These are phyloP conservation scores for Drechslerella dactyloides DNA, from an alignment of 2,329 filamentous ascomycete genomes.

Conservation along the genomic window DNA sequence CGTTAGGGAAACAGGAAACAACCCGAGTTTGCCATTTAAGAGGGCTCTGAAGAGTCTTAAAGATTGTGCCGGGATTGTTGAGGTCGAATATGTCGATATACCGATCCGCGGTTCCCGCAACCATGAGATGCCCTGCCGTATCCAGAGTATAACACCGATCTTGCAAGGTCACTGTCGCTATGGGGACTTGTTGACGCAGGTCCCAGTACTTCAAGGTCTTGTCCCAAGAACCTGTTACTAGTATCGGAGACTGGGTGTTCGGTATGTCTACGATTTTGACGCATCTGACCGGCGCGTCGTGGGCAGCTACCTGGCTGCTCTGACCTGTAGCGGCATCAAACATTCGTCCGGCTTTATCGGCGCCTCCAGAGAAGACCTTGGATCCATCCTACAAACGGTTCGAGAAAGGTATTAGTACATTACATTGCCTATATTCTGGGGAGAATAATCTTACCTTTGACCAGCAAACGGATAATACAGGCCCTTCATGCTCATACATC, in stretches of 20 bases:
- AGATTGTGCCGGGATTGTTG: slow-evolving; percentile 84
- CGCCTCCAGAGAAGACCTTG: slow-evolving; percentile 84
- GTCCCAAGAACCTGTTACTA: slow-evolving; percentile 92
- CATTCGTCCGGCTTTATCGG: slow-evolving; percentile 87
- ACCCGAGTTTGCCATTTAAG: slow-evolving; percentile 98
- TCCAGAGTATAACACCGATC: slow-evolving; percentile 92
- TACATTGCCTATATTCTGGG: neutral
- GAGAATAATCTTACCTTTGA: slow-evolving; percentile 71
- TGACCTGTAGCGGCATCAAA: slow-evolving; percentile 77
- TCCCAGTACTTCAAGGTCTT: slow-evolving; percentile 93
- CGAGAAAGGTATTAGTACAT: slow-evolving; percentile 33
- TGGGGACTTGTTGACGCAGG: slow-evolving; percentile 70
- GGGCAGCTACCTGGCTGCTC: slow-evolving; percentile 76
- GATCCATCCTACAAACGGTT: slow-evolving; percentile 73
- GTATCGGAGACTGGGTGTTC: slow-evolving; percentile 72
- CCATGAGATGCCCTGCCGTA: slow-evolving; percentile 82
- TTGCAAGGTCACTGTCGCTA: slow-evolving; percentile 70
- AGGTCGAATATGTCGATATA: slow-evolving; percentile 97
- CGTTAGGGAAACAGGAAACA: slow-evolving; percentile 92
- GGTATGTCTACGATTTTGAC: slow-evolving; percentile 77
- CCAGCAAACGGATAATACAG: slow-evolving; percentile 84
- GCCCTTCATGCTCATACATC: slow-evolving; percentile 81
- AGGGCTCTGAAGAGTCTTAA: slow-evolving; percentile 94
- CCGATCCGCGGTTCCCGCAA: slow-evolving; percentile 89
- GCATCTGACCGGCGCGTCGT: slow-evolving; percentile 80